Base-by-base conservation (phyloP, 805 yeast genomes). In the Hanseniaspora meyeri region DNA sequence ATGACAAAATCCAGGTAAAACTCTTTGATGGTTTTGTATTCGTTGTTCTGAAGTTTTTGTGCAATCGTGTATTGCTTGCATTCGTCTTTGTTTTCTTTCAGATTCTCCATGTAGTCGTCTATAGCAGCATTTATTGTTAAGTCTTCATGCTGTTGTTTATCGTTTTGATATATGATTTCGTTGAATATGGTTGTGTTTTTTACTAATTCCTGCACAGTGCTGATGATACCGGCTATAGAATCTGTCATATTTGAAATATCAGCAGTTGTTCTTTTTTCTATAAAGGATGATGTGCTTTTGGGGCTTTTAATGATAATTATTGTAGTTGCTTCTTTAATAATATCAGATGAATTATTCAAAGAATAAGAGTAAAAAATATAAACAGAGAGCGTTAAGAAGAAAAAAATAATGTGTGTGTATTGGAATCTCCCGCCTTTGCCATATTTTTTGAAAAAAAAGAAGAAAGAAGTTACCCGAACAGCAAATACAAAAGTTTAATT, bases 1-100 rank as follows among this genome's bases (percentile, higher is more conserved):
- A 82, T 68, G 58, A 76, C 82, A 47, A 86, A 64, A 65, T 86
- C 95, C 63, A 85, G 91, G 62, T 73, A 85, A 12, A 85, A 63
- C 10, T 65, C 58, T n/a, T 61, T 60, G 7, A 61, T 65, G 1
- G 66, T 58, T 4, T 59, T 63, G 63, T 83, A 83, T 17, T 68
- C 63, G 1, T 65, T 64, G 0, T 65, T 60, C 0, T 66, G 66
- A 60, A 73, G 70, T 60, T 77, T 78, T 4, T 70, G 66, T 0
- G 62, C 32, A n/a, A 83, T 71, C 0, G 79, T 73, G 0, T 77
- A 74, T 3, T 65, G 63, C 27, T 59, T 43, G 10, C 60, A 60
- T 4, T 58, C 32, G 2, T 34, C 27, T 27, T 49, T 54, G 8
- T 29, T 39, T 1, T 27, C 49, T 9, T 49, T 24, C 17, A 53